phyloP scores from a whole-genome alignment of 2,329 filamentous ascomycete species.

The Pseudofabraea citricarpa region DNA sequence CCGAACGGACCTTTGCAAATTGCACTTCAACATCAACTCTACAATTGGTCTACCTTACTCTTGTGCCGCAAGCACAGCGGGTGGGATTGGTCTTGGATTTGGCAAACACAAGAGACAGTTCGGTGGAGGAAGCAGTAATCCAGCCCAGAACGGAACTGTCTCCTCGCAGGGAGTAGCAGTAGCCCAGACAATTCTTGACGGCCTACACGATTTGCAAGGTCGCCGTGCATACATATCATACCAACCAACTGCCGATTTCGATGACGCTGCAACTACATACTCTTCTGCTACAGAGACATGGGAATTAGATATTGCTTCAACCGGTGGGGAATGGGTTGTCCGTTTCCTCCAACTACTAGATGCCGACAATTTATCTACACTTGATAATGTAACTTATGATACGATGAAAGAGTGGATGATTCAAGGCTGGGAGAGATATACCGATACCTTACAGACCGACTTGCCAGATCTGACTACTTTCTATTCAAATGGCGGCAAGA shows the following conservation, averaged over 20 bases:
- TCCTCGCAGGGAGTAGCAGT: conserved; percentile 28
- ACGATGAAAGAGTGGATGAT: conserved; percentile 49
- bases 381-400: conserved; percentile 47
- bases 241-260: conserved; percentile 23
- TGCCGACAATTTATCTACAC: conserved; percentile 26
- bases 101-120: not conserved
- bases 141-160: conserved; percentile 19
- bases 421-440: conserved; percentile 40
- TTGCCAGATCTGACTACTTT: conserved; percentile 41
- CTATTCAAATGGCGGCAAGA: conserved; percentile 26
- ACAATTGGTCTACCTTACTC: conserved; percentile 39
- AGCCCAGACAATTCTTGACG: conserved; percentile 29
- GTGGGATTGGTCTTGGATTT: not conserved
- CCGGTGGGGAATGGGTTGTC: conserved; percentile 31
- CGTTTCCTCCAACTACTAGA: conserved; percentile 31
- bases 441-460: conserved; percentile 46
- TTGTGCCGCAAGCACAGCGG: conserved; percentile 29
- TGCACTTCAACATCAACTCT: conserved; percentile 38
- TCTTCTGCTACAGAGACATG: conserved; percentile 26
- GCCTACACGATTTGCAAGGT: conserved; percentile 27
- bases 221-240: conserved; percentile 30
- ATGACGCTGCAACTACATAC: conserved; percentile 26
- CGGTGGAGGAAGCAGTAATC: not conserved
- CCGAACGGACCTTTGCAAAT: conserved; percentile 39
- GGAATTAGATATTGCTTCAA: conserved; percentile 27